These are phyloP conservation scores for Iberis amara DNA, from an alignment of 441 rosid species.

Conservation along the genomic window DNA sequence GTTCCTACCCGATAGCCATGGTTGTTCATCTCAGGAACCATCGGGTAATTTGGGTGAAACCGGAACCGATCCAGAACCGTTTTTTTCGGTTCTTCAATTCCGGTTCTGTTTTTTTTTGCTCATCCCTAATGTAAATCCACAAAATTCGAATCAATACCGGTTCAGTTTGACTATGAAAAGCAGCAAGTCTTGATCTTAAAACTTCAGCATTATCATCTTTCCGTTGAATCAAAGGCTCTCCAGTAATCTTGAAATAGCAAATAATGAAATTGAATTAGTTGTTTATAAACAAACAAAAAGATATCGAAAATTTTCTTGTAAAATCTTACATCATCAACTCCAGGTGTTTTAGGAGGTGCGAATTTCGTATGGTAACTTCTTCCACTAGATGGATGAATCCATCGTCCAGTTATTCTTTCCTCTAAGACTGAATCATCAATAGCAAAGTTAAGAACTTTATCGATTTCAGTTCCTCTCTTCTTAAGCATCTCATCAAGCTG, in stretches of 20 bases:
- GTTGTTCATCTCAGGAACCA: too few species aligned
- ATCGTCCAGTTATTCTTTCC: conserved; percentile 64
- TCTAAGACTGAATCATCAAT: conserved; percentile 58
- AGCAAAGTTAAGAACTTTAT: conserved; percentile 58
- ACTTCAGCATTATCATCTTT: conserved; percentile 61
- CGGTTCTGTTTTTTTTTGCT: too few species aligned
- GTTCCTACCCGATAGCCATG: too few species aligned
- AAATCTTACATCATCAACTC: conserved; percentile 53
- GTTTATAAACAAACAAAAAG: conserved; percentile 5
- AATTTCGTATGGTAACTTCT: conserved; percentile 60
- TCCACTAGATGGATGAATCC: conserved; percentile 67
- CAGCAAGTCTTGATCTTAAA: conserved; percentile 52
- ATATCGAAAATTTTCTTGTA: conserved; percentile 1
- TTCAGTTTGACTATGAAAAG: conserved; percentile 56
- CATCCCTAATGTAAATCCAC: too few species aligned
- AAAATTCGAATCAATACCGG: conserved; percentile 44
- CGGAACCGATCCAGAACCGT: too few species aligned
- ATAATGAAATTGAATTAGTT: conserved; percentile 9
- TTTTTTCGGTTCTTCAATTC: too few species aligned
- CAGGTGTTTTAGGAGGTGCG: conserved; percentile 46
- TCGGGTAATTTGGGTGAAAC: too few species aligned
- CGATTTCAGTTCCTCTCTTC: conserved; percentile 45
- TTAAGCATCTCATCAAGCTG: conserved; percentile 65
- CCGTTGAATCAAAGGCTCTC: conserved; percentile 60
- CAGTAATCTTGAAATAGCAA: conserved; percentile 37